Evolutionary conservation across 192 early-diverging fungal genomes (phyloP), one percentile per base, ranked within the genome.

Genomic region (Backusella parvicylindrica): DNA sequence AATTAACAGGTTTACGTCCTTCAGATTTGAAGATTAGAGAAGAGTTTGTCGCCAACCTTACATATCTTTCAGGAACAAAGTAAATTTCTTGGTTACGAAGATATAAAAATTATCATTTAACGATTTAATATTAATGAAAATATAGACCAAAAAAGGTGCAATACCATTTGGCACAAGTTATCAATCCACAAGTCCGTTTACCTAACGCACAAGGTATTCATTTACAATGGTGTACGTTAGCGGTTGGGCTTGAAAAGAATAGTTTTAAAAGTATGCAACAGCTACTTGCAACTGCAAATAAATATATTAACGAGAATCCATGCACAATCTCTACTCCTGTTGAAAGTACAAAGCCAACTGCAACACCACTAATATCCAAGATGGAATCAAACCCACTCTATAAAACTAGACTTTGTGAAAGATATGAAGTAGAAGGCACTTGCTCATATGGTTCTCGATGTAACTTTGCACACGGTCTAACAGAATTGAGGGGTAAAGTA

Each of bases 321-420:
- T 26, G 37, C 6, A 9, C 21, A 26, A 16, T 49, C n/a, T 73
- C 15, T 65, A 74, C 78, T 68, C 74, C 77, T 37, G 82, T 74
- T 60, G 77, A 75, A 35, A 84, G 81, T 47, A 73, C 72, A 49
- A 80, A 75, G 65, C 28, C 66, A 60, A 16, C 67, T 74, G 38
- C 28, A 32, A 4, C 40, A 28, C 16, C 33, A 21, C 8, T 50
- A 69, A 12, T 15, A 60, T 30, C 41, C 64, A 66, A 66, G 64
- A 16, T 66, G 32, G 64, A 65, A n/a, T 30, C 28, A 33, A 65
- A 65, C 77, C 93, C 92, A 38, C 89, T 93, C 53, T 96, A 94
- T 85, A 96, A 95, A 77, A 96, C 95, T 4, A 85, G 91, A 70
- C 84, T 96, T 2, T 96, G 95, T 81, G 94, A 95, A 68, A 79